Evolutionary conservation across 495 filamentous ascomycete species (phyloP), one percentile per base, ranked within the genome.

Genomic region (Aspergillus nidulans): DNA sequence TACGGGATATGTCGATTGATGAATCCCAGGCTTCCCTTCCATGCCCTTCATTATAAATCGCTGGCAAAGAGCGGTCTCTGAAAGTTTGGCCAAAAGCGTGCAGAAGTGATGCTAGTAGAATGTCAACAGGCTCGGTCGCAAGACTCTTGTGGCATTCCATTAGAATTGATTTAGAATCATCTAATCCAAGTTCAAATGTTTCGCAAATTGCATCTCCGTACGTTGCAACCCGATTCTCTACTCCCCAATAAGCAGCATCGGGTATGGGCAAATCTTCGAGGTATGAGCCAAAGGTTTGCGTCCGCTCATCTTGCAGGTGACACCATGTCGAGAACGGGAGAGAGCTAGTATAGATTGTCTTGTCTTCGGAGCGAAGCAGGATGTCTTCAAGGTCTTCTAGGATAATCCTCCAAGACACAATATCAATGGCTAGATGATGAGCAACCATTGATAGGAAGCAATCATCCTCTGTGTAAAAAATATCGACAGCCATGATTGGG

Each of bases 391-490:
- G 54, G 48, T 90, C 87, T 46, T 85, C 75, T 13, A 86, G 71
- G 7, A 90, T 81, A 18, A 87, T 75, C 18, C 80, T 74, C 86
- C 85, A 89, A 0, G 87, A 89, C 8, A 85, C 81, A 25, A 87
- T 78, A 55, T 90, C 87, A 25, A 89, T 77, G 3, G 85, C 83
- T 1, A 88, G 66, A 57, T 89, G 87, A 59, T 89, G 86, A 2
- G 79, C 84, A 7, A 77, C 75, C 63, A 90, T 70, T 25, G 85
- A 87, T n/a, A 89, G 55, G 8, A 84, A 59, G 34, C 79, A 75
- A 10, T 69, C 47, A 8, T 78, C 74, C 21, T 72, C 57, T 6
- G 78, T 71, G 6, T 77, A 61, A 57, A 88, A 81, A 25, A 78
- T 53, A 40, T 79, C 73, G 0, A 74, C 61, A 4, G 74, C 69